Percentiles rank a stretch among this genome's conserved stretches.
These are phyloP conservation scores for Botrytis cinerea DNA, from an alignment of 2,329 filamentous ascomycete genomes.

Conservation along the genomic window DNA sequence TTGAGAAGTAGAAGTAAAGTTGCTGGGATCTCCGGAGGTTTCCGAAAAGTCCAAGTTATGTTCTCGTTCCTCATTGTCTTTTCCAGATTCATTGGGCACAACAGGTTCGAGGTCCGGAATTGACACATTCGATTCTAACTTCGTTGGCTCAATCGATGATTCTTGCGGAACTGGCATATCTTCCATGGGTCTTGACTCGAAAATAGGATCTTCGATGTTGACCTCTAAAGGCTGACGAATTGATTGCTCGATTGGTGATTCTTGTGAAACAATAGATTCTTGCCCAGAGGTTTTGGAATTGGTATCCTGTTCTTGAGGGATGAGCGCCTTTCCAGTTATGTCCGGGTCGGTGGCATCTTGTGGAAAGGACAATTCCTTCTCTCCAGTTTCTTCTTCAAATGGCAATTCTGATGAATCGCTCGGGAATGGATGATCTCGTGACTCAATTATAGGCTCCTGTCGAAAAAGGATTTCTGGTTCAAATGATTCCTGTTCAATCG, in stretches of 20 bases:
- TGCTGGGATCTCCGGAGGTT: background rate
- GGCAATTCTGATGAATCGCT: background rate
- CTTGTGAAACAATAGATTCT: background rate
- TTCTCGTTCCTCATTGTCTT: background rate
- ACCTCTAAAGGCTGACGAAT: background rate
- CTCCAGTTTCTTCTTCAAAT: background rate
- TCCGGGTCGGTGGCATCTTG: background rate
- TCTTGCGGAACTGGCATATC: background rate
- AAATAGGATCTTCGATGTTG: background rate
- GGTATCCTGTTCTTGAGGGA: background rate
- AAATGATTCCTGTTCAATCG: background rate
- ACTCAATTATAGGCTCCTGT: constrained; percentile 2
- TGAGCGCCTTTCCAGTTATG: background rate
- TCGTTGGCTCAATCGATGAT: background rate
- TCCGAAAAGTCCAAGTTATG: background rate
- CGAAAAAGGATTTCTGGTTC: background rate
- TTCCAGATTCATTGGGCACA: background rate
- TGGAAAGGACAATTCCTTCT: background rate
- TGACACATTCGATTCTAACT: background rate
- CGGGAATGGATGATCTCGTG: background rate
- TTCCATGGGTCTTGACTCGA: background rate
- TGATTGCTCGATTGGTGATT: background rate
- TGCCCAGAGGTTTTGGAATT: background rate
- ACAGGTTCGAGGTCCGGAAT: background rate
- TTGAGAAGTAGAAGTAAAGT: background rate